phyloP scores from a whole-genome alignment of 805 yeast species.

The Metschnikowia reukaufii region DNA sequence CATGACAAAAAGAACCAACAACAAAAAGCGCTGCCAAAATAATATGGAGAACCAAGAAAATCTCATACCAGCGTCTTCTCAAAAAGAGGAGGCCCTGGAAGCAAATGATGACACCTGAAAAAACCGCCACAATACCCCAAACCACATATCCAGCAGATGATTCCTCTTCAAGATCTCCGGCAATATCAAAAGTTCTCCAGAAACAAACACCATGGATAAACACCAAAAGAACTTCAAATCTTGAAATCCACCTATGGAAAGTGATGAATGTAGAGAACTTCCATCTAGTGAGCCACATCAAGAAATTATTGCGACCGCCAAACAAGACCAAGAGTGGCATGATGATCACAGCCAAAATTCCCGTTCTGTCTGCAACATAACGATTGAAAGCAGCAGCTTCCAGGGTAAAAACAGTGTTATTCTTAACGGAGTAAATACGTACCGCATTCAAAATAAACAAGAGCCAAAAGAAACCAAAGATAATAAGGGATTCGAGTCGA shows the following conservation, averaged over 20 bases:
- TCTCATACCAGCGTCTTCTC: slow-evolving; percentile 25
- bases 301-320: slow-evolving; percentile 22
- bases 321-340: slow-evolving; percentile 18
- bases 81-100: slow-evolving; percentile 21
- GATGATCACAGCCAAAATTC: slow-evolving; percentile 11
- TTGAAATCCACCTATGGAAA: slow-evolving; percentile 20
- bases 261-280: slow-evolving; percentile 17
- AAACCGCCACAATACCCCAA: slow-evolving; percentile 17
- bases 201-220: slow-evolving; percentile 16
- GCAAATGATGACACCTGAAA: slow-evolving; percentile 14
- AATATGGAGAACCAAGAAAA: slow-evolving; percentile 26
- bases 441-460: slow-evolving; percentile 16
- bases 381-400: slow-evolving; percentile 9
- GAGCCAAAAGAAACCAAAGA: slow-evolving; percentile 22
- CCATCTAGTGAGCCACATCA: slow-evolving; percentile 20
- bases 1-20: slow-evolving; percentile 23
- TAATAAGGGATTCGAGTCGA: slow-evolving; percentile 24
- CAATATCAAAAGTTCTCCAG: slow-evolving; percentile 5
- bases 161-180: slow-evolving; percentile 6
- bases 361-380: slow-evolving; percentile 19
- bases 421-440: slow-evolving; percentile 8
- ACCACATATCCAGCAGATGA: slow-evolving; percentile 10
- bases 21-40: slow-evolving; percentile 23
- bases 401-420: slow-evolving; percentile 9
- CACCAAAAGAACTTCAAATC: slow-evolving; percentile 16